Evolutionary conservation across 2,329 filamentous ascomycete species (phyloP).

Genomic region (Paraphaeosphaeria minitans): DNA sequence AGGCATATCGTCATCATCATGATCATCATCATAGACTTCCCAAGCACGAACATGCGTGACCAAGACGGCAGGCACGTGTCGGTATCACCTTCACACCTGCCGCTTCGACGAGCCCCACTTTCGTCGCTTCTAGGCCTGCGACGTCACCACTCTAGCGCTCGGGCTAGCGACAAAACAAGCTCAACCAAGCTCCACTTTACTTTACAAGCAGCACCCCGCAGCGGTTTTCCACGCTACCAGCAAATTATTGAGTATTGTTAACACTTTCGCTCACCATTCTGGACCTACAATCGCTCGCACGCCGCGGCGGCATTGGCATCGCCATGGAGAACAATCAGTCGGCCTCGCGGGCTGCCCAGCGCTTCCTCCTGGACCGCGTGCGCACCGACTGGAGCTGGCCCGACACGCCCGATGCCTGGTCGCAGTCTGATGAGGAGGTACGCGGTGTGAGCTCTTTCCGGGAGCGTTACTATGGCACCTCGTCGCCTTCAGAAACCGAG

Average conservation of each 20-base stretch:
- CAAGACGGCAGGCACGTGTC: not conserved
- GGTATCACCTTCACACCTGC: not conserved
- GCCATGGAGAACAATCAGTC: conserved; percentile 48
- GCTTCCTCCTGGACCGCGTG: conserved; percentile 49
- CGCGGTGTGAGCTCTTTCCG: conserved; percentile 45
- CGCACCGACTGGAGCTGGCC: conserved; percentile 55
- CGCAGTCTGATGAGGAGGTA: conserved; percentile 43
- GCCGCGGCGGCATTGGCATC: conserved; percentile 28
- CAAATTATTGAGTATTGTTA: not conserved
- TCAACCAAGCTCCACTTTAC: conserved; percentile 10
- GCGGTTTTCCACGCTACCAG: conserved; percentile 1
- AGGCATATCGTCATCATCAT: not conserved
- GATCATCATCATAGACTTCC: not conserved
- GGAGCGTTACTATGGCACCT: conserved; percentile 51
- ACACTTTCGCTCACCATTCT: not conserved
- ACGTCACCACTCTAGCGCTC: conserved; percentile 7
- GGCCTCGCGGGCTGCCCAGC: conserved; percentile 50
- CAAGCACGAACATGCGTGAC: not conserved
- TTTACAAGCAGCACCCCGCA: conserved; percentile 8
- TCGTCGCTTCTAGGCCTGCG: not conserved
- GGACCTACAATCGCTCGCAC: conserved; percentile 2
- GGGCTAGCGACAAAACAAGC: conserved; percentile 4
- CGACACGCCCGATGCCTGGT: conserved; percentile 33
- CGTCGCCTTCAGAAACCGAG: conserved; percentile 32
- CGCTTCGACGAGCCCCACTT: not conserved